A percentile compares a stretch with the other conserved stretches of the same genome.
These are phyloP conservation scores for Kodamaea lidongshanica DNA, from an alignment of 805 yeast genomes.

Conservation along the genomic window DNA sequence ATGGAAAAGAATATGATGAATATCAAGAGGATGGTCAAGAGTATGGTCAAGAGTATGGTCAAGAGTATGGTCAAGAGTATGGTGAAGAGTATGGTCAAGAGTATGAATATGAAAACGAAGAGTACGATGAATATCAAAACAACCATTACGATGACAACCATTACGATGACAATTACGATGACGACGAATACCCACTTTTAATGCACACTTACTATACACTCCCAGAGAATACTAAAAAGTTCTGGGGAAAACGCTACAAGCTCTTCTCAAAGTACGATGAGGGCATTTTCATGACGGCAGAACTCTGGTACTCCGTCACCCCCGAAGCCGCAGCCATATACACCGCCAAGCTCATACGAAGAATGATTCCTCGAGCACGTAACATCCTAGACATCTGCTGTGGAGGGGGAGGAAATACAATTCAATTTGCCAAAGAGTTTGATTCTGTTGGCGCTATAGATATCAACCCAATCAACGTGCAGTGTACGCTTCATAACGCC, in stretches of 20 bases:
- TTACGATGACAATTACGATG: slow-evolving; percentile 3
- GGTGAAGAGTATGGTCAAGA: neutral
- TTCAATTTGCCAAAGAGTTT: slow-evolving; percentile 63
- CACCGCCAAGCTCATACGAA: slow-evolving; percentile 47
- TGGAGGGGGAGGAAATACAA: slow-evolving; percentile 85
- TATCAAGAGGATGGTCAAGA: no score
- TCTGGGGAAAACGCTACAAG: slow-evolving; percentile 56
- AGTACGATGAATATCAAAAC: neutral
- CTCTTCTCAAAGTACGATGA: slow-evolving; percentile 61
- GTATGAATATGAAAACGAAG: neutral
- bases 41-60: no score
- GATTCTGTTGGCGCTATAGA: slow-evolving; percentile 59
- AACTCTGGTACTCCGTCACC: slow-evolving; percentile 84
- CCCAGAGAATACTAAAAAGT: slow-evolving; percentile 41
- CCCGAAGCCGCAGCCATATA: slow-evolving; percentile 68
- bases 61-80: neutral
- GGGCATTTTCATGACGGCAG: slow-evolving; percentile 63
- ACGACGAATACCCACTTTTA: slow-evolving; percentile 23
- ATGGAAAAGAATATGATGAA: neutral
- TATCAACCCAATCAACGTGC: slow-evolving; percentile 50
- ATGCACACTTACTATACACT: slow-evolving; percentile 35
- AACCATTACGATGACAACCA: neutral
- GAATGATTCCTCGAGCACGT: slow-evolving; percentile 44
- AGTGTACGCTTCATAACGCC: slow-evolving; percentile 64
- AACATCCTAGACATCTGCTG: slow-evolving; percentile 64